Conservation (phyloP, 192 early-diverging fungal genomes). For the Backusella sp. region DNA sequence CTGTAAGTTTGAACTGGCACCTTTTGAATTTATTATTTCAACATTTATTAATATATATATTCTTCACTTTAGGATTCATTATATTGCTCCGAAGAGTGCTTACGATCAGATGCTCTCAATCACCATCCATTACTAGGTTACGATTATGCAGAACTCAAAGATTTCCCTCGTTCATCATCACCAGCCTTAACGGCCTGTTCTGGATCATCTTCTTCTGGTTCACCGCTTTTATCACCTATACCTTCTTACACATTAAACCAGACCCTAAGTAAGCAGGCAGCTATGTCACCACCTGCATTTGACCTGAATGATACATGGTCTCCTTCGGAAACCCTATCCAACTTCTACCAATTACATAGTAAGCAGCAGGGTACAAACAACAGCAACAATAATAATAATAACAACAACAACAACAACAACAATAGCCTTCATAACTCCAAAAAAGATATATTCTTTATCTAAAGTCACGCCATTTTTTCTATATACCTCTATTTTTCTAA, state of each 20-base stretch:
- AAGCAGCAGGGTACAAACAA: background rate
- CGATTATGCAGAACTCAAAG: conserved; percentile 34
- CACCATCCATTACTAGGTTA: conserved; percentile 38
- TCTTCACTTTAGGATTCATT: conserved; percentile 30
- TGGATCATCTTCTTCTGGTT: conserved; percentile 11
- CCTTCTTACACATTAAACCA: conserved; percentile 11
- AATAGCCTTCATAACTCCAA: background rate
- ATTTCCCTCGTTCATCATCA: conserved; percentile 34
- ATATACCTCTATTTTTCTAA: background rate
- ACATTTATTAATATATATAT: conserved; percentile 1
- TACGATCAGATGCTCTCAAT: conserved; percentile 28
- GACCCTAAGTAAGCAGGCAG: background rate
- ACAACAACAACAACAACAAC: background rate
- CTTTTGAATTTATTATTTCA: background rate
- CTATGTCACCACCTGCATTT: conserved; percentile 12
- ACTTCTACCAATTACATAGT: background rate
- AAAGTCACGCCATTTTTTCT: conserved; percentile 3
- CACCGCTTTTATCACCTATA: conserved; percentile 6
- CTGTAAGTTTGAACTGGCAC: background rate
- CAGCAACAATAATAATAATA: background rate
- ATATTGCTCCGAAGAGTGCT: conserved; percentile 37
- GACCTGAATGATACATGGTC: conserved; percentile 2
- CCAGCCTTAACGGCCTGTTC: conserved; percentile 19
- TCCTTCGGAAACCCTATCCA: background rate
- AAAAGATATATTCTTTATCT: background rate